Evolutionary conservation across 768 basidiomycete species (phyloP), one percentile per base, ranked within the genome.

Genomic region (Saitozyma podzolica): DNA sequence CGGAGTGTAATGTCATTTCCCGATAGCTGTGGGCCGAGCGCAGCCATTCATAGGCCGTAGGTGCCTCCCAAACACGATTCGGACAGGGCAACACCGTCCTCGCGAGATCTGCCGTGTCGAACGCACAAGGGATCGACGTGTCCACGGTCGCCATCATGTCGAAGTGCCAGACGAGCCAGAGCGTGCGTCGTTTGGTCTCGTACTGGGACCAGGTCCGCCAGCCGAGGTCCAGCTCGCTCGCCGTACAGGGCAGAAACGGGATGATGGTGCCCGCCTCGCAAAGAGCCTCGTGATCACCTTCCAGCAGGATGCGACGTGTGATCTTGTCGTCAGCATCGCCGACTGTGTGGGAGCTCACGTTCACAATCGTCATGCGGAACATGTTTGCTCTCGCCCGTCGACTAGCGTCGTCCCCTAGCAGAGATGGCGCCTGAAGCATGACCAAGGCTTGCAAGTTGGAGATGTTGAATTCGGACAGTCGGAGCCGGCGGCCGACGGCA

Each of bases 151-250:
- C 54, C 17, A 55, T 40, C 40, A 55, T 43, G 20, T 55, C 54
- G 17, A 55, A 55, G 19, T 42, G 17, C 40, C 8, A 55, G 54
- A 55, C 45, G 17, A 55, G 45, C 40, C 45, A 55, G 13, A 42
- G 41, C 16, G 40, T 55, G 39, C 54, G 54, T 8, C 54, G 54
- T 3, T 42, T 40, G 41, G 45, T 19, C 45, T 55, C 54, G 8
- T 42, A 42, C 40, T 55, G 54, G 29, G 45, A 42, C 54, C 54
- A 55, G 19, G 8, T 40, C 17, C 54, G 54, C 54, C 54, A 55
- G 54, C 45, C 40, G 54, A 55, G 40, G 40, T 55, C 54, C 14
- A 55, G 54, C 40, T 55, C 54, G 40, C 40, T 17, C 17, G 8
- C 19, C 9, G 54, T 55, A 40, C 54, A 55, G 9, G 54, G 54